Evolutionary conservation across 2,329 filamentous ascomycete species (phyloP).

Genomic region (Helminthosporium solani): DNA sequence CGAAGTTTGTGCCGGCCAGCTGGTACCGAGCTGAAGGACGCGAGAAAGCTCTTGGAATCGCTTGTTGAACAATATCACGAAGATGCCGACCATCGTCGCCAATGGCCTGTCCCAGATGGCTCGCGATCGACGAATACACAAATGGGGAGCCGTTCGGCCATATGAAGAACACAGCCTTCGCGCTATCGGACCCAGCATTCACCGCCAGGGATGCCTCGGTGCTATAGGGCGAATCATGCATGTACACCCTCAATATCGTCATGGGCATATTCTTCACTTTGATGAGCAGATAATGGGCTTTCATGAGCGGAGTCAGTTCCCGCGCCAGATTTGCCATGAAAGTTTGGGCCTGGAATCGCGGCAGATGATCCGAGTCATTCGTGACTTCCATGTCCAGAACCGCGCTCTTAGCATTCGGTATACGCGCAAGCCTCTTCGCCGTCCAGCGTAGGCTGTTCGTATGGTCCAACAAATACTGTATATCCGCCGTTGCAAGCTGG

Average conservation of each 20-base stretch:
- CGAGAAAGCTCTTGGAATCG: conserved; percentile 80
- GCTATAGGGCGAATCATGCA: conserved; percentile 79
- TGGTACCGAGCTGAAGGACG: conserved; percentile 70
- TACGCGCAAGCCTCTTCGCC: conserved; percentile 49
- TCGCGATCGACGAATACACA: conserved; percentile 63
- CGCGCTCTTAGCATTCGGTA: conserved; percentile 28
- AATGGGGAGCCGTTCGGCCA: conserved; percentile 80
- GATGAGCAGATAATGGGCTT: conserved; percentile 79
- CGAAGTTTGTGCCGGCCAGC: conserved; percentile 66
- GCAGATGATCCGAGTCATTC: conserved; percentile 48
- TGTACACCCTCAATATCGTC: conserved; percentile 73
- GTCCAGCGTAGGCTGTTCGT: conserved; percentile 55
- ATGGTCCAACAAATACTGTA: conserved; percentile 56
- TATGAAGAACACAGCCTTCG: conserved; percentile 73
- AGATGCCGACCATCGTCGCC: conserved; percentile 54
- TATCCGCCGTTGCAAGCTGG: conserved; percentile 57
- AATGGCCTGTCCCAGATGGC: conserved; percentile 37
- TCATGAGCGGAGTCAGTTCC: conserved; percentile 74
- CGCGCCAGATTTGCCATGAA: conserved; percentile 75
- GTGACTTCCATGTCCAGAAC: conserved; percentile 40
- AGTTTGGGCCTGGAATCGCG: conserved; percentile 76
- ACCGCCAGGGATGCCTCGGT: conserved; percentile 43
- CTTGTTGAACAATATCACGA: conserved; percentile 70
- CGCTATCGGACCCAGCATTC: conserved; percentile 53
- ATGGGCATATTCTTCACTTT: conserved; percentile 69